These are phyloP conservation scores for Colletotrichum tabaci DNA, from an alignment of 2,329 filamentous ascomycete genomes.

Conservation along the genomic window DNA sequence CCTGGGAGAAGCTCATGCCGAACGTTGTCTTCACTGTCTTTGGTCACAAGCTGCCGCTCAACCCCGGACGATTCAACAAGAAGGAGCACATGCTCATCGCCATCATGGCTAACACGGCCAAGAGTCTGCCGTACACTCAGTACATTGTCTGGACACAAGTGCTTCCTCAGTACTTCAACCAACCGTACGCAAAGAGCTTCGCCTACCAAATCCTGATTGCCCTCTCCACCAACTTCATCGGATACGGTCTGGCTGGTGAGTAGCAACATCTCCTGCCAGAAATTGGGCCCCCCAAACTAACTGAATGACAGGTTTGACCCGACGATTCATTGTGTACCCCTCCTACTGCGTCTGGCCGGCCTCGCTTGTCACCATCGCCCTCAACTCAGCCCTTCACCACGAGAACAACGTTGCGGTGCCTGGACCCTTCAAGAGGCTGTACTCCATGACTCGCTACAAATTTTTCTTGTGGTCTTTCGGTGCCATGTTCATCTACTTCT, in stretches of 20 bases:
- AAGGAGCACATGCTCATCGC: conserved; percentile 74
- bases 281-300: background rate
- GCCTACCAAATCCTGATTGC: conserved; percentile 66
- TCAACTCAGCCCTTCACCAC: conserved; percentile 65
- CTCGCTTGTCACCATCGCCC: conserved; percentile 64
- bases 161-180: conserved; percentile 65
- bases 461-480: conserved; percentile 63
- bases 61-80: conserved; percentile 70
- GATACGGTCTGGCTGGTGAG: conserved; percentile 67
- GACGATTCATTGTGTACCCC: conserved; percentile 67
- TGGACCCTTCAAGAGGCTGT: conserved; percentile 59
- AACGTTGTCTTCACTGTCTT: conserved; percentile 64
- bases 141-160: conserved; percentile 65
- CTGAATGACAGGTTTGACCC: conserved; percentile 48
- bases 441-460: conserved; percentile 59
- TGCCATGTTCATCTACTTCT: conserved; percentile 68
- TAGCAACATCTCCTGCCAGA: background rate
- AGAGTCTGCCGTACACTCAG: conserved; percentile 62
- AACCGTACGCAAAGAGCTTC: conserved; percentile 62
- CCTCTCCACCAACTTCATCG: conserved; percentile 68
- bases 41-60: conserved; percentile 64
- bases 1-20: conserved; percentile 65
- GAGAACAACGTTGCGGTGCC: conserved; percentile 56
- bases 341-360: conserved; percentile 69
- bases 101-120: conserved; percentile 71